Evolutionary conservation across 2,329 filamentous ascomycete genomes (phyloP).

Genomic region (Cladosporium phlei): DNA sequence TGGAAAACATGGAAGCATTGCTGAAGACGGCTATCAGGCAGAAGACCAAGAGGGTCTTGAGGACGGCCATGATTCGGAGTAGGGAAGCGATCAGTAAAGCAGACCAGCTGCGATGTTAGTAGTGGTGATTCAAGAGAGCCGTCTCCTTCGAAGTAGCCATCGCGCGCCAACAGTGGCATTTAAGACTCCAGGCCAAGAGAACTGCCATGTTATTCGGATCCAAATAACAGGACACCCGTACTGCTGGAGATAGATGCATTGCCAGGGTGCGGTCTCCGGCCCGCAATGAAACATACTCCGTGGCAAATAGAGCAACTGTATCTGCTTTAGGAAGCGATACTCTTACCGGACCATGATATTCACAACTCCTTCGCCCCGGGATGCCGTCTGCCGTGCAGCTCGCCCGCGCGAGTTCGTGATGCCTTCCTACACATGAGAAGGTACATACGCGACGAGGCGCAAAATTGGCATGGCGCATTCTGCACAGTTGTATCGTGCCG

Average conservation of each 20-base stretch:
- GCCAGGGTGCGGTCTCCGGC: background rate
- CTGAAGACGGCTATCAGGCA: background rate
- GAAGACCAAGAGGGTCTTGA: background rate
- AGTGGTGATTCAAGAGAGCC: background rate
- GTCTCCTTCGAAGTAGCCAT: background rate
- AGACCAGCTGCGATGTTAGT: background rate
- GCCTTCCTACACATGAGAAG: background rate
- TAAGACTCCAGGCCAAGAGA: background rate
- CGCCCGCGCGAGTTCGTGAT: no score
- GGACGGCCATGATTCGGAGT: background rate
- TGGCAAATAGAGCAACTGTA: background rate
- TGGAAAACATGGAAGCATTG: background rate
- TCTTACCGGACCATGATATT: background rate
- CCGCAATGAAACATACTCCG: background rate
- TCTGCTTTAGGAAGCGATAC: background rate
- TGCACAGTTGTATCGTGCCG: background rate
- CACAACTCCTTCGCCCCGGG: background rate
- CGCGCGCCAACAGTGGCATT: background rate
- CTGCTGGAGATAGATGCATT: constrained; percentile 4
- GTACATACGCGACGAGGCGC: background rate
- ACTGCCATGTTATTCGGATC: background rate
- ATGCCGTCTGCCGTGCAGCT: background rate
- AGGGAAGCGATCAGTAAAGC: background rate
- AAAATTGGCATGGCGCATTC: background rate
- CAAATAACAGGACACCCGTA: background rate